phyloP scores from a whole-genome alignment of 164 flowering plant species.

The Magnolia sinica region DNA sequence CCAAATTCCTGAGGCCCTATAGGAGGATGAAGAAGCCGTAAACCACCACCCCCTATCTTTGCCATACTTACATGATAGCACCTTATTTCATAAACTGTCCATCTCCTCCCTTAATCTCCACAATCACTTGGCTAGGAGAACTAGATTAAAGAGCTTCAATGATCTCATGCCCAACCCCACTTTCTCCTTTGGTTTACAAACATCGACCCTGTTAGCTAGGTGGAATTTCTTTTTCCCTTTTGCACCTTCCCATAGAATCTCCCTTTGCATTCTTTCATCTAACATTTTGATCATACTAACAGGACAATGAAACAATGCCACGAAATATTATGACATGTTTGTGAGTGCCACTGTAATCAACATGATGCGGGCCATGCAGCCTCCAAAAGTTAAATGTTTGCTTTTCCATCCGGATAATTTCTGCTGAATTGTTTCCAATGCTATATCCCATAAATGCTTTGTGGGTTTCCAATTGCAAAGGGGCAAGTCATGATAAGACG shows the following conservation, averaged over 20 bases:
- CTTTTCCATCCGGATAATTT: neutral
- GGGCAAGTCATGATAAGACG: too few relatives aligned
- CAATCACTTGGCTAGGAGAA: neutral
- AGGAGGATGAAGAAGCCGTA: too few relatives aligned
- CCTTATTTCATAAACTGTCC: neutral
- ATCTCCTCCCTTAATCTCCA: neutral
- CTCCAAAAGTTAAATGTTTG: neutral
- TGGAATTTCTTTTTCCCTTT: neutral
- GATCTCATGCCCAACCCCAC: neutral
- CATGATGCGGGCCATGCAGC: neutral
- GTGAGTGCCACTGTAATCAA: neutral
- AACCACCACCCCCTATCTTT: too few relatives aligned
- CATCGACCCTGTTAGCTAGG: neutral
- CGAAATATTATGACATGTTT: neutral
- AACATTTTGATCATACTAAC: neutral
- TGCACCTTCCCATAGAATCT: neutral
- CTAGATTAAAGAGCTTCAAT: neutral
- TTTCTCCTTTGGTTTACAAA: conserved; percentile 1
- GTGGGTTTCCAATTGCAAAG: too few relatives aligned
- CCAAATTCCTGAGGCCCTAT: too few relatives aligned
- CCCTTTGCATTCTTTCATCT: neutral
- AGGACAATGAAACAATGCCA: neutral
- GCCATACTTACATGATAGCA: too few relatives aligned
- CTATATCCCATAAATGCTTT: neutral
- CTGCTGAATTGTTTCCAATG: neutral